Evolutionary conservation across 2,329 filamentous ascomycete genomes (phyloP).

Genomic region (Colletotrichum falcatum): DNA sequence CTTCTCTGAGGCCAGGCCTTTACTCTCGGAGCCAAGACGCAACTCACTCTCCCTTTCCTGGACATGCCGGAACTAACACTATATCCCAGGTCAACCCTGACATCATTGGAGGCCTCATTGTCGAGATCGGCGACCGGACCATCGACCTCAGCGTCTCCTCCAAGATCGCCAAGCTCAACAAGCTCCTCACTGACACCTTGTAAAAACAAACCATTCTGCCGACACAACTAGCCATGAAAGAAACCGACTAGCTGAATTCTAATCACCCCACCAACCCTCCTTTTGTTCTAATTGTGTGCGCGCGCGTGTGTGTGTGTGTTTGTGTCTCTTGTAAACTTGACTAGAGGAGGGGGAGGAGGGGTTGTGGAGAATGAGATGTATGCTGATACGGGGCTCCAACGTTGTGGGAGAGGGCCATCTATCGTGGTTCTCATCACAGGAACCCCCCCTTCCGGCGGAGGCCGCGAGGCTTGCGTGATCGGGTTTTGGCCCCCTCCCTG

Average conservation of each 20-base stretch:
- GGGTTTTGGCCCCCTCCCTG: not conserved
- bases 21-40: not conserved
- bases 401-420: not conserved
- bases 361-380: not conserved
- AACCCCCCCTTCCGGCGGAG: not conserved
- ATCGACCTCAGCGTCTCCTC: constrained; percentile 96
- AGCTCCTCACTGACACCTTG: constrained; percentile 95
- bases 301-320: constrained; percentile 16
- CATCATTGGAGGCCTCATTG: constrained; percentile 91
- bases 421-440: not conserved
- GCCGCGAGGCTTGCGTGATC: constrained; percentile 5
- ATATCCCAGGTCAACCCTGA: constrained; percentile 84
- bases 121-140: constrained; percentile 97
- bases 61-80: constrained; percentile 10
- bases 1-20: not conserved
- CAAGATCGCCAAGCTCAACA: constrained; percentile 99
- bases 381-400: constrained; percentile 13
- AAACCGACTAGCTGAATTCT: constrained; percentile 31
- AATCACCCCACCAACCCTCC: constrained; percentile 22
- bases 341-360: constrained; percentile 2
- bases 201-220: constrained; percentile 70
- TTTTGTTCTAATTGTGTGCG: constrained; percentile 33
- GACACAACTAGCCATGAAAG: constrained; percentile 21
- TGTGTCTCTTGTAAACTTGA: constrained; percentile 39
- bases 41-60: not conserved